Base-by-base conservation (phyloP, 257 asterid species). In the Petunia secreta region DNA sequence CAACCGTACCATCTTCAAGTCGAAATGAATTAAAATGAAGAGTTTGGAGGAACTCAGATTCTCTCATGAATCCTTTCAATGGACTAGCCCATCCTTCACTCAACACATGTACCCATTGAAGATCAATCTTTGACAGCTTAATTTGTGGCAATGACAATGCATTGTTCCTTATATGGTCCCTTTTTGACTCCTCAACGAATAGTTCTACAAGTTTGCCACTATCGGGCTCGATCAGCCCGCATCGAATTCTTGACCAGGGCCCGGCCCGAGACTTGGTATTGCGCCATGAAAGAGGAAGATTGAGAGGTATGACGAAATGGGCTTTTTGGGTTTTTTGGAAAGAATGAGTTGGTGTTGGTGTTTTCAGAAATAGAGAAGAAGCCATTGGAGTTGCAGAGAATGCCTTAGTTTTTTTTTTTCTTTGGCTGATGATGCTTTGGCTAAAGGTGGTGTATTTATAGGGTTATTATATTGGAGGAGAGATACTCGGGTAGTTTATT, bases 31-130 rank as follows among this genome's bases (percentile, higher is more conserved):
- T 88, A 36, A 91, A 94, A 94, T 94, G 98, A 90, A 94, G 97
- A 77, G 96, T 90, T 90, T 94, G 98, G 93, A 94, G 96, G 96
- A 89, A 92, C 98, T 94, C 96, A n/a, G 91, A 79, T 86, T 94
- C 96, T 89, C 94, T 85, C 25, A 25, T 25, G 25, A 25, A 25
- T 25, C 25, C 25, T 25, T 25, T 25, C 25, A 25, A 25, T 25
- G 98, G 98, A 88, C 97, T 92, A 6, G 98, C 98, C 97, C 98
- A 94, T 43, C 97, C 98, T 85, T 92, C 98, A 76, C 98, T 90
- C 80, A 94, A 90, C 79, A 94, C 97, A 83, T 94, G 98, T 63
- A 94, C 93, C 98, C 98, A 94, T 63, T 94, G 93, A 40, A 92
- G 96, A 65, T 94, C 98, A 36, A 91, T 88, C 78, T 25, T 58